Evolutionary conservation across 2,329 filamentous ascomycete species (phyloP), one percentile per base, ranked within the genome.

Genomic region (Alternaria conjuncta): DNA sequence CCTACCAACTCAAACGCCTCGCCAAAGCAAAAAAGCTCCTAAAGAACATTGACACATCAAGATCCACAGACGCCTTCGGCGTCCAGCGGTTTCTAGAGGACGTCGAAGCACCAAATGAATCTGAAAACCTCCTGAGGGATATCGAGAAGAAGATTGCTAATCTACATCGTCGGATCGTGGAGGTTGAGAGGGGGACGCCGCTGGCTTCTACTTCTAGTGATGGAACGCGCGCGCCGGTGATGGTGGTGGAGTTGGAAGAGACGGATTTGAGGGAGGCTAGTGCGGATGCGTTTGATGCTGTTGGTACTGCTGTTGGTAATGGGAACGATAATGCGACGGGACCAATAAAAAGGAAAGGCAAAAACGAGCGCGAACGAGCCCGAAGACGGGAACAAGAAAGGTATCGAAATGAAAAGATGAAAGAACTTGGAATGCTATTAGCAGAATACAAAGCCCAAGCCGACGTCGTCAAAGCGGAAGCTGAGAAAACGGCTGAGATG

Each of bases 101-200:
- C 8, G 20, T 56, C 15, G 28, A 25, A 11, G 18, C 20, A 10
- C 49, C 60, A 1, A 44, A 50, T 25, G 50, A 49, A 25, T 47
- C 32, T 3, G 47, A 36, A 2, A 41, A 23, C 25, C 12, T 21
- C 9, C 18, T 64, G 5, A 49, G 21, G 13, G 23, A 32, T 3
- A 44, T 57, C 7, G 53, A 57, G n/a, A 20, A 23, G 9, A 56
- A 59, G 20, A 62, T 65, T 8, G n/a, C 36, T 2, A 18, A 47
- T 2, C 18, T 65, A 4, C 41, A 64, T 18, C 11, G 13, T 8
- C 47, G 57, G 8, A 54, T 57, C 3, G 12, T 15, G 4, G 12
- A 43, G 7, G 11, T 43, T 6, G 36, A 41, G 36, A 41, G 1
- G n/a, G 36, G 5, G 8, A 41, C 36, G 9, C 36, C 36, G 9